Evolutionary conservation across 345 rosid genomes (phyloP).

Genomic region (Luvunga scandens): DNA sequence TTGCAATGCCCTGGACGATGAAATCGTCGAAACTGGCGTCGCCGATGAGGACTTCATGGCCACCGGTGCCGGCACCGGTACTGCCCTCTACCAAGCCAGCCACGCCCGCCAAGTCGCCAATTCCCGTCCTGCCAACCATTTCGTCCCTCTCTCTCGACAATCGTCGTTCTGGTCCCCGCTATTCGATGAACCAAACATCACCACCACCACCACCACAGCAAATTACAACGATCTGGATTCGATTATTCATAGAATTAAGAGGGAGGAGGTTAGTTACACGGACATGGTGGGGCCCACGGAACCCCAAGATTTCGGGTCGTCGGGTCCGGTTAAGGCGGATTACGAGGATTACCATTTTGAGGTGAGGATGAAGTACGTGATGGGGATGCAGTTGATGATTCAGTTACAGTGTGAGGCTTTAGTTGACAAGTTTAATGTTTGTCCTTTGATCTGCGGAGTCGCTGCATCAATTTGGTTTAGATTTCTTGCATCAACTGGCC

Average conservation of each 20-base stretch:
- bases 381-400: slow-evolving; percentile 66
- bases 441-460: slow-evolving; percentile 64
- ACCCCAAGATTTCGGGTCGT: slow-evolving; percentile 53
- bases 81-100: slow-evolving; percentile 42
- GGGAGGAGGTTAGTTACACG: slow-evolving; percentile 12
- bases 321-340: slow-evolving; percentile 18
- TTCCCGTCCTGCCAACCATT: slow-evolving; percentile 21
- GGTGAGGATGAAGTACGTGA: slow-evolving; percentile 64
- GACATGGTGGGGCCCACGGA: slow-evolving; percentile 37
- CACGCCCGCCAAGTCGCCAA: slow-evolving; percentile 32
- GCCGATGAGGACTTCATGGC: slow-evolving; percentile 57
- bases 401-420: slow-evolving; percentile 72
- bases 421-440: slow-evolving; percentile 50
- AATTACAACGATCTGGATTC: background rate
- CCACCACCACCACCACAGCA: background rate
- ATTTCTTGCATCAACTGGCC: slow-evolving; percentile 43
- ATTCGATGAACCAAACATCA: slow-evolving; percentile 17
- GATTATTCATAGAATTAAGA: slow-evolving; percentile 4
- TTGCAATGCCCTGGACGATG: slow-evolving; percentile 46
- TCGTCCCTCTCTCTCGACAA: slow-evolving; percentile 27
- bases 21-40: slow-evolving; percentile 52
- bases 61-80: slow-evolving; percentile 36
- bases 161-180: slow-evolving; percentile 43
- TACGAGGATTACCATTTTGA: slow-evolving; percentile 61
- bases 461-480: slow-evolving; percentile 56